Conservation (phyloP, 352 stramenopile genomes). For the Phytopythium cucurbitacearum region DNA sequence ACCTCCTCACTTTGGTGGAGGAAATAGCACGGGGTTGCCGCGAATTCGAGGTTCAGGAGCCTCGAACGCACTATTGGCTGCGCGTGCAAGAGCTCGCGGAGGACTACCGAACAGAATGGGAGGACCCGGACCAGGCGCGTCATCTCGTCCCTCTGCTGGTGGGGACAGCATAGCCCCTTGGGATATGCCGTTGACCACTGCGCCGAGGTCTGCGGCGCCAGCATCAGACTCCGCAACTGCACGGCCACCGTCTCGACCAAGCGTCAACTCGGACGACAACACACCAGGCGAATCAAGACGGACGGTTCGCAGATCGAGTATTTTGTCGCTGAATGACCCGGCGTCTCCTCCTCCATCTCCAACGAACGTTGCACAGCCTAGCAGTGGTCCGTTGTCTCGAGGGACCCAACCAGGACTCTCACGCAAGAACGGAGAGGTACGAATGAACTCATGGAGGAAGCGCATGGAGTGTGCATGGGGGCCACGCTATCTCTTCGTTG, state of each 20-base stretch:
- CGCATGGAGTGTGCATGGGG: conserved; percentile 54
- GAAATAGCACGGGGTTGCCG: conserved; percentile 11
- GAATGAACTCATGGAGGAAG: conserved; percentile 47
- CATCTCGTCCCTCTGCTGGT: conserved; percentile 11
- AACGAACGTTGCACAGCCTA: background rate
- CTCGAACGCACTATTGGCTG: conserved; percentile 68
- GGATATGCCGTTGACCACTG: conserved; percentile 60
- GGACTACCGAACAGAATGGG: conserved; percentile 45
- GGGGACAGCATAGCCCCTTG: conserved; percentile 59
- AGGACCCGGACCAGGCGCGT: conserved; percentile 30
- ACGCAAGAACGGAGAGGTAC: background rate
- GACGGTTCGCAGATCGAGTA: conserved; percentile 1
- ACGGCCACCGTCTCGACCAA: too few species aligned
- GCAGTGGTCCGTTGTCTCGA: background rate
- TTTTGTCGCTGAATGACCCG: background rate
- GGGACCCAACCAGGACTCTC: background rate
- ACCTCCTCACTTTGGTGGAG: conserved; percentile 6
- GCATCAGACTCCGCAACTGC: too few species aligned
- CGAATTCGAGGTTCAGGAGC: conserved; percentile 51
- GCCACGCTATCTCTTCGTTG: conserved; percentile 45
- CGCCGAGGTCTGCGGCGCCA: background rate
- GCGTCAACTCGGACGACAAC: background rate
- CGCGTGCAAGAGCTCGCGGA: conserved; percentile 57
- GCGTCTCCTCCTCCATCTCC: background rate
- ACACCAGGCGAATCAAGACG: background rate